A percentile compares a stretch with the other conserved stretches of the same genome.
These are phyloP conservation scores for Rhytidhysteron rufulum DNA, from an alignment of 2,329 filamentous ascomycete species.

Conservation along the genomic window DNA sequence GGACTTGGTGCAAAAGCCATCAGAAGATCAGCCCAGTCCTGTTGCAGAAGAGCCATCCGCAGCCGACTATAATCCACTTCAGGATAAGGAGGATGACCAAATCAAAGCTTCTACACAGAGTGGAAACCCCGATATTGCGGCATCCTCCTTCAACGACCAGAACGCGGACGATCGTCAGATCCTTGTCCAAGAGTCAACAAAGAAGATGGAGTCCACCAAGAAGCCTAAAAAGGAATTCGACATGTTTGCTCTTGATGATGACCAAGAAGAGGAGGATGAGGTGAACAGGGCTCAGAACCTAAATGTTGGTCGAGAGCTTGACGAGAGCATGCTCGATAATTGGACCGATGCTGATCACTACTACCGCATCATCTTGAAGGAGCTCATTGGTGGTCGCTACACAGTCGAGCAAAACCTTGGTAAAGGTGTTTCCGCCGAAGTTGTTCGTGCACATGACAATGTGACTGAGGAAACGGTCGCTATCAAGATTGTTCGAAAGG, in stretches of 20 bases:
- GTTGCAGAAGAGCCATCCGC: slow-evolving; percentile 76
- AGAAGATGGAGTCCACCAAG: slow-evolving; percentile 37
- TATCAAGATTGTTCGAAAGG: slow-evolving; percentile 97
- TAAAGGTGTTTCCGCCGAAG: slow-evolving; percentile 93
- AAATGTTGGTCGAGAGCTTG: slow-evolving; percentile 40
- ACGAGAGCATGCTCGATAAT: slow-evolving; percentile 81
- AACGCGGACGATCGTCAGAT: slow-evolving; percentile 52
- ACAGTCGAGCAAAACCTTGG: slow-evolving; percentile 84
- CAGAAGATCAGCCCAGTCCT: slow-evolving; percentile 22
- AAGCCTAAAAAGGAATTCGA: slow-evolving; percentile 54
- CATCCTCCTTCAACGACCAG: slow-evolving; percentile 54
- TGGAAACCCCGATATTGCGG: slow-evolving; percentile 1
- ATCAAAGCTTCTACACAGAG: slow-evolving; percentile 58
- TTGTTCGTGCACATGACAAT: slow-evolving; percentile 82
- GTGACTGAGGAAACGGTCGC: slow-evolving; percentile 68
- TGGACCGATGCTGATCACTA: slow-evolving; percentile 94
- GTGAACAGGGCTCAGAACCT: slow-evolving; percentile 19
- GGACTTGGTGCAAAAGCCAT: too few relatives aligned
- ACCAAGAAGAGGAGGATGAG: slow-evolving; percentile 56
- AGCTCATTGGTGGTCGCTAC: slow-evolving; percentile 84
- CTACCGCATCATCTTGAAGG: slow-evolving; percentile 90
- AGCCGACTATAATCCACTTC: slow-evolving; percentile 84
- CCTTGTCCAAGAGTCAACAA: slow-evolving; percentile 35
- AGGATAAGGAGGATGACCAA: slow-evolving; percentile 83
- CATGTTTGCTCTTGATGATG: slow-evolving; percentile 63